phyloP scores from a whole-genome alignment of 148 eudicot genomes.

The Talinum fruticosum region DNA sequence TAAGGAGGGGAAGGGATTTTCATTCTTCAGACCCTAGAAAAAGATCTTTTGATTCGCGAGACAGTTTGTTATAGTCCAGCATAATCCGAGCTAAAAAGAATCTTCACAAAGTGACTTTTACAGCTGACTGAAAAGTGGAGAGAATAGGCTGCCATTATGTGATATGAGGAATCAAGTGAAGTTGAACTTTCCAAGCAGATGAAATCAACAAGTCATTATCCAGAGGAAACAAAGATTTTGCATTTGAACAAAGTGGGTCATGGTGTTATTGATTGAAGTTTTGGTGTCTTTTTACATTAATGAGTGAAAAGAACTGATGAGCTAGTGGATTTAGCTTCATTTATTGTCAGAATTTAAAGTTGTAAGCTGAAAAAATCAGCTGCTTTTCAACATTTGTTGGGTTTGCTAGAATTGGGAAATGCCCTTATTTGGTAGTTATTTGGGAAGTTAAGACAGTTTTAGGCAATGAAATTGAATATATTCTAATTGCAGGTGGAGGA shows the following conservation, averaged over 20 bases:
- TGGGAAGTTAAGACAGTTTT: slow-evolving; percentile 13
- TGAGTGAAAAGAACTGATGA: neutral
- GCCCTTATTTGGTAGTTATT: slow-evolving; percentile 3
- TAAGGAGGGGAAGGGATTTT: too few species aligned
- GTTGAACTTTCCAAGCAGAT: neutral
- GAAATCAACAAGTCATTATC: neutral
- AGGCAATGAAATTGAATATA: slow-evolving; percentile 8
- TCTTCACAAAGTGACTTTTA: too few species aligned
- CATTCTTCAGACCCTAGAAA: too few species aligned
- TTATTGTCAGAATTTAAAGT: slow-evolving; percentile 12
- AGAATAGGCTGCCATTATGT: too few species aligned
- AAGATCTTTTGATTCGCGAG: too few species aligned
- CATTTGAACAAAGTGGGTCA: neutral
- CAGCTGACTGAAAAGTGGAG: too few species aligned
- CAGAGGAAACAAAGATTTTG: slow-evolving; percentile 4
- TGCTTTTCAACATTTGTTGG: slow-evolving; percentile 15
- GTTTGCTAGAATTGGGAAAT: slow-evolving; percentile 25
- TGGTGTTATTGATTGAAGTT: neutral
- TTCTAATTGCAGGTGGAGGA: slow-evolving; percentile 74
- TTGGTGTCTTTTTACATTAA: neutral
- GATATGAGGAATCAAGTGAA: too few species aligned
- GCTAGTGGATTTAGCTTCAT: slow-evolving; percentile 3
- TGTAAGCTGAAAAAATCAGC: neutral
- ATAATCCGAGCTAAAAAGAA: too few species aligned
- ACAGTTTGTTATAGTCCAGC: too few species aligned